phyloP scores from a whole-genome alignment of 1,284 basidiomycete genomes.

The Ceratobasidium sp. region DNA sequence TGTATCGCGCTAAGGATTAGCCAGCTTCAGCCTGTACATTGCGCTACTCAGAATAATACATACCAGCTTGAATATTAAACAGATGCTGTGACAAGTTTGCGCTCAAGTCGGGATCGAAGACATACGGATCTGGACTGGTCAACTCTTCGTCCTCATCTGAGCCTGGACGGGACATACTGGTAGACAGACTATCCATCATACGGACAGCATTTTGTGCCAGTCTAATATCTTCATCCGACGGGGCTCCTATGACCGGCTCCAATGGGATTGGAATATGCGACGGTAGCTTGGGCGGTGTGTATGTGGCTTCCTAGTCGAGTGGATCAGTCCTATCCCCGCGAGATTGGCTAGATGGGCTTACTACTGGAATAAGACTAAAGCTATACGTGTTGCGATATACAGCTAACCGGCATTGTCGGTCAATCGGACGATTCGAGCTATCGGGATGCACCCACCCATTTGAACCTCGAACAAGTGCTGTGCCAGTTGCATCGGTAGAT shows the following conservation, averaged over 20 bases:
- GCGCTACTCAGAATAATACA: background rate
- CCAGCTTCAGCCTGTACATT: background rate
- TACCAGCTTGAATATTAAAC: constrained; percentile 2
- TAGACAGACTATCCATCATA: background rate
- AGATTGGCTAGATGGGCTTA: too few species aligned
- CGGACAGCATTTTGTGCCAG: background rate
- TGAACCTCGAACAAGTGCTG: constrained; percentile 22
- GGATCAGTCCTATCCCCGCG: too few species aligned
- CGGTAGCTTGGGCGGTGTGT: background rate
- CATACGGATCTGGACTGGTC: background rate
- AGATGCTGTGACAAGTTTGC: background rate
- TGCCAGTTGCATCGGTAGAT: background rate
- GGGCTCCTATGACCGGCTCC: background rate
- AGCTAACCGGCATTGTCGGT: too few species aligned
- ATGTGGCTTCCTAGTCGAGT: constrained; percentile 4
- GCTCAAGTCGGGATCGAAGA: background rate
- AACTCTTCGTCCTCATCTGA: background rate
- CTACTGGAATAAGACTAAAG: too few species aligned
- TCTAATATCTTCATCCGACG: background rate
- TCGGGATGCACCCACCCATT: constrained; percentile 32
- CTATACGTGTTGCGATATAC: too few species aligned
- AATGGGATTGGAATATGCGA: background rate
- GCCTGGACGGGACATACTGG: background rate
- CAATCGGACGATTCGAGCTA: too few species aligned
- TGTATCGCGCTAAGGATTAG: background rate